These are phyloP conservation scores for Phytophthora kernoviae DNA, from an alignment of 352 stramenopile species.

Conservation along the genomic window DNA sequence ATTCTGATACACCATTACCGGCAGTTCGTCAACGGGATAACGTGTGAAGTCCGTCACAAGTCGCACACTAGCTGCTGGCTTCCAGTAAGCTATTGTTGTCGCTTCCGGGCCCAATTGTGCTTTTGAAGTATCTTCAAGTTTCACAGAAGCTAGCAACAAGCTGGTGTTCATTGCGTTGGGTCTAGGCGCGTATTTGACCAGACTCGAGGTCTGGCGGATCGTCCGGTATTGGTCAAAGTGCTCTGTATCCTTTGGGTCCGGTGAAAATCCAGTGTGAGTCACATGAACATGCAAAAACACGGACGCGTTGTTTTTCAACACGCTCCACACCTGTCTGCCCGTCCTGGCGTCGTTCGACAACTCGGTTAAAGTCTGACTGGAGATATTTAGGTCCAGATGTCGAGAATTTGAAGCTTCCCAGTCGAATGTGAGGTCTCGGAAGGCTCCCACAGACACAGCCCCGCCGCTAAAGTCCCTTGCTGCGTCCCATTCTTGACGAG, in stretches of 20 bases:
- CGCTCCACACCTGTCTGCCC: slow-evolving; percentile 36
- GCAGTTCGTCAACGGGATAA: slow-evolving; percentile 73
- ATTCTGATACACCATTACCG: slow-evolving; percentile 72
- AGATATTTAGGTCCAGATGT: slow-evolving; percentile 60
- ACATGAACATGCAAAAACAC: slow-evolving; percentile 80
- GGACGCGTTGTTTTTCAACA: slow-evolving; percentile 54
- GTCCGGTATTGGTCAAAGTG: slow-evolving; percentile 63
- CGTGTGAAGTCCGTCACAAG: slow-evolving; percentile 77
- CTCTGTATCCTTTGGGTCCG: slow-evolving; percentile 36
- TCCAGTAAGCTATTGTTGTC: slow-evolving; percentile 71
- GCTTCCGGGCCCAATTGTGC: slow-evolving; percentile 30
- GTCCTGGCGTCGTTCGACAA: slow-evolving; percentile 13
- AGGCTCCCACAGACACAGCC: slow-evolving; percentile 50
- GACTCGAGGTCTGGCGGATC: slow-evolving; percentile 66
- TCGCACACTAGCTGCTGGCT: slow-evolving; percentile 69
- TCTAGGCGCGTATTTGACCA: slow-evolving; percentile 59
- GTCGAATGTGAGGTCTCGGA: slow-evolving; percentile 67
- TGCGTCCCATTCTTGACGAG: slow-evolving; percentile 45
- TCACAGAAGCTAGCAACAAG: slow-evolving; percentile 40
- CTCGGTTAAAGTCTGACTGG: slow-evolving; percentile 20
- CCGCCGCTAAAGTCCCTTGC: slow-evolving; percentile 44
- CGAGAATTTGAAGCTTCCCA: slow-evolving; percentile 64
- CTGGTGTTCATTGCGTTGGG: slow-evolving; percentile 72
- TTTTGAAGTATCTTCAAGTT: slow-evolving; percentile 9
- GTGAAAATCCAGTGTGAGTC: slow-evolving; percentile 53